phyloP scores from a whole-genome alignment of 2,329 filamentous ascomycete genomes.

The Colletotrichum salicis region DNA sequence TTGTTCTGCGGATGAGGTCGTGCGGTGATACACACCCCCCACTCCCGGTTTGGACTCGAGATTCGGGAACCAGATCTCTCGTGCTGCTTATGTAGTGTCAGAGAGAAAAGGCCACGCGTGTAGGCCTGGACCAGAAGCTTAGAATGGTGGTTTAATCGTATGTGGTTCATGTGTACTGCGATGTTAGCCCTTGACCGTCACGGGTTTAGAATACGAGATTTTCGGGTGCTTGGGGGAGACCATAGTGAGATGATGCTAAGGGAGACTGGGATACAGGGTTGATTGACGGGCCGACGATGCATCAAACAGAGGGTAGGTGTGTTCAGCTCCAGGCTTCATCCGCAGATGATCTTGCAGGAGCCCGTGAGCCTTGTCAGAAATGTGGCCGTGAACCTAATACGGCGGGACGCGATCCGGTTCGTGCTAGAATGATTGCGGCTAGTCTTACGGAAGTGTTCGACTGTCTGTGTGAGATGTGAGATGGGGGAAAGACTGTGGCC shows the following conservation, averaged over 20 bases:
- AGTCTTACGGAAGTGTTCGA: not conserved
- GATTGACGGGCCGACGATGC: not conserved
- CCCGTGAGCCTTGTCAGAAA: constrained; percentile 15
- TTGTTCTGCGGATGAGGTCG: not conserved
- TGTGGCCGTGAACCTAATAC: not conserved
- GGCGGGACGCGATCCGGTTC: not conserved
- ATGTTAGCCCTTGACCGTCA: not conserved
- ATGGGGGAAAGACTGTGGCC: not conserved
- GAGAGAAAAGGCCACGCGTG: not conserved
- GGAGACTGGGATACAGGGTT: not conserved
- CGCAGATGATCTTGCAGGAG: not conserved
- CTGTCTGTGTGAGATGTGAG: not conserved
- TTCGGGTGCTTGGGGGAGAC: not conserved
- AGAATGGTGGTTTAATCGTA: not conserved
- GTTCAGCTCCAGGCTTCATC: not conserved
- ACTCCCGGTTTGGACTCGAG: not conserved
- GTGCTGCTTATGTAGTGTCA: not conserved
- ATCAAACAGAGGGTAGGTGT: not conserved
- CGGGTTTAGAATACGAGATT: not conserved
- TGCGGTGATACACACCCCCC: not conserved
- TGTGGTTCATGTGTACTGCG: not conserved
- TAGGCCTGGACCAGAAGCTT: not conserved
- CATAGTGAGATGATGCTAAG: not conserved
- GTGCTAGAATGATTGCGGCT: not conserved
- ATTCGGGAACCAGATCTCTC: not conserved